Conservation (phyloP, 108 stramenopile genomes). For the Cylindrotheca closterium region DNA sequence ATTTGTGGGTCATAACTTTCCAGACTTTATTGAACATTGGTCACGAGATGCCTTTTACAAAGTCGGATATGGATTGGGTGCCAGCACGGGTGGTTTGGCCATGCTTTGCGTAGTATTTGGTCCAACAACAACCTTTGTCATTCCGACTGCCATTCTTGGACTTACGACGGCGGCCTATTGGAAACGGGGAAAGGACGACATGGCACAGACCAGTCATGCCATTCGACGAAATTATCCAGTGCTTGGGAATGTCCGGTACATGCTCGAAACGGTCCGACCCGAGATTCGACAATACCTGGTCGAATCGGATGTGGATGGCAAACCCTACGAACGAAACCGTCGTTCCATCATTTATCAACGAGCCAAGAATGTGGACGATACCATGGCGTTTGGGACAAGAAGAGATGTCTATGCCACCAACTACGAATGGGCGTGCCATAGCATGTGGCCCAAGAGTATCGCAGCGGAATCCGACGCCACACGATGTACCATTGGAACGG, state of each 20-base stretch:
- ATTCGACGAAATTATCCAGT: constrained; percentile 87
- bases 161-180: constrained; percentile 59
- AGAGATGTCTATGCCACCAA: constrained; percentile 44
- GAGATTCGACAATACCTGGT: constrained; percentile 84
- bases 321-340: constrained; percentile 66
- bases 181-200: constrained; percentile 68
- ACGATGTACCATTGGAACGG: constrained; percentile 53
- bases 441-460: constrained; percentile 53
- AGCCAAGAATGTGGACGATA: constrained; percentile 53
- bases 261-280: constrained; percentile 80
- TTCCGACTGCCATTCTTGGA: not conserved
- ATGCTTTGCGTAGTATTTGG: constrained; percentile 12
- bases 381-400: constrained; percentile 72
- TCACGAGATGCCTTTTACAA: constrained; percentile 44
- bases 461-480: constrained; percentile 25
- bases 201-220: constrained; percentile 64
- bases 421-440: constrained; percentile 87
- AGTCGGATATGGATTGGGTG: constrained; percentile 56
- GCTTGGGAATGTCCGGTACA: constrained; percentile 77
- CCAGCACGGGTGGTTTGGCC: constrained; percentile 8
- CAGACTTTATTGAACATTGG: constrained; percentile 71
- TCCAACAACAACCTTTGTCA: constrained; percentile 16
- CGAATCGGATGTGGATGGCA: constrained; percentile 58
- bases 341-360: constrained; percentile 76
- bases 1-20: constrained; percentile 31